These are phyloP conservation scores for Aspergillus bridgeri DNA, from an alignment of 495 filamentous ascomycete genomes.

Conservation along the genomic window DNA sequence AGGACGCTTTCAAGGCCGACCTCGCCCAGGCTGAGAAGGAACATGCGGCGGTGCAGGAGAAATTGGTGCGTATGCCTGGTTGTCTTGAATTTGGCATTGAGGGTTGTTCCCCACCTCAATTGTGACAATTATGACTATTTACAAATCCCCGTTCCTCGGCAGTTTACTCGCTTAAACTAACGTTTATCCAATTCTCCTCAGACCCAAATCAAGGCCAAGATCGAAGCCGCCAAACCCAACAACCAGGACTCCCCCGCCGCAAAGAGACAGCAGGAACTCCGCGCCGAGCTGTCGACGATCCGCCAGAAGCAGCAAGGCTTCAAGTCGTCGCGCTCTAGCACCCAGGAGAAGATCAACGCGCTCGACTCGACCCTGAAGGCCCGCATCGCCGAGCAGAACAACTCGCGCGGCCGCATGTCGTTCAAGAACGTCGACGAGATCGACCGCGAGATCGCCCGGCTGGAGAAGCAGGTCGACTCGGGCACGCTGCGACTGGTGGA, in stretches of 20 bases:
- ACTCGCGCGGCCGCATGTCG: conserved; percentile 64
- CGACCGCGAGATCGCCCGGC: conserved; percentile 70
- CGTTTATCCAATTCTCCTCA: conserved; percentile 37
- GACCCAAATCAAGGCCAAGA: conserved; percentile 80
- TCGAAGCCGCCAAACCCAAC: conserved; percentile 72
- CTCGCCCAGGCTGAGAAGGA: conserved; percentile 80
- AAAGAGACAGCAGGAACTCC: conserved; percentile 80
- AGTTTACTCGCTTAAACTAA: too few species aligned
- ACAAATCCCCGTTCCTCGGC: too few species aligned
- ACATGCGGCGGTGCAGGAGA: conserved; percentile 65
- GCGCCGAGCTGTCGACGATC: conserved; percentile 65
- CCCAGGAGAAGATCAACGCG: conserved; percentile 80
- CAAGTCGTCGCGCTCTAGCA: conserved; percentile 70
- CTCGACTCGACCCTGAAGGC: conserved; percentile 79
- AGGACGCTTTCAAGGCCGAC: conserved; percentile 56
- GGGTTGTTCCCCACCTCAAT: too few species aligned
- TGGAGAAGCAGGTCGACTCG: conserved; percentile 79
- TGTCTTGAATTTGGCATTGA: too few species aligned
- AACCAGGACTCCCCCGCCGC: conserved; percentile 68
- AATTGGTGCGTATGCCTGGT: conserved; percentile 68
- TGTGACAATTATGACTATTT: too few species aligned
- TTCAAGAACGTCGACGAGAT: conserved; percentile 88
- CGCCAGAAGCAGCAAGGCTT: conserved; percentile 75
- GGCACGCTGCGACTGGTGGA: conserved; percentile 92
- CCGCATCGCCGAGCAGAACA: conserved; percentile 80